These are phyloP conservation scores for Vaccinium corymbosum DNA, from an alignment of 148 eudicot genomes.

Conservation along the genomic window DNA sequence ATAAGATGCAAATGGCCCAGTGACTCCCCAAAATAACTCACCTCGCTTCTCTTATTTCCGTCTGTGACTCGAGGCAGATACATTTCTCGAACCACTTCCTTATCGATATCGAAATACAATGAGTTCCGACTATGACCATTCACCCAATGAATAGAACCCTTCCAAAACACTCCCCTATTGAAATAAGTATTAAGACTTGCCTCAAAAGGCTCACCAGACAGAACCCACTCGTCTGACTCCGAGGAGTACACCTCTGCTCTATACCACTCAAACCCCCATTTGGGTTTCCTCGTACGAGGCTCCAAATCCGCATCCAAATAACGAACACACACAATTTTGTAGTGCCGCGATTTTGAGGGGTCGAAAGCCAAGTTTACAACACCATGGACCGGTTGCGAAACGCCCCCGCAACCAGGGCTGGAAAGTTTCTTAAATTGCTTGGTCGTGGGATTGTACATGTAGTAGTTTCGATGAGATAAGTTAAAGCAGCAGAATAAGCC, in stretches of 20 bases:
- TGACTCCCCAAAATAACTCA: constrained; percentile 32
- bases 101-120: background rate
- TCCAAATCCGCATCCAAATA: background rate
- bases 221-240: background rate
- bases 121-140: background rate
- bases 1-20: constrained; percentile 44
- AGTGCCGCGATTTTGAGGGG: background rate
- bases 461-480: background rate
- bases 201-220: background rate
- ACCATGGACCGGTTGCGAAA: background rate
- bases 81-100: background rate
- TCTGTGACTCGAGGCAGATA: background rate
- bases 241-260: background rate
- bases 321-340: background rate
- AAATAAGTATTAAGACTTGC: background rate
- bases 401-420: background rate
- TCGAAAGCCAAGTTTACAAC: background rate
- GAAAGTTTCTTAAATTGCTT: background rate
- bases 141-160: background rate
- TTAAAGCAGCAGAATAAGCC: background rate
- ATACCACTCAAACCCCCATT: background rate
- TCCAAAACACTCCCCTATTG: background rate
- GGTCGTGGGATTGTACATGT: background rate
- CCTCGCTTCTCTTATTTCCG: background rate
- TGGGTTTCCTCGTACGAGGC: background rate